These are phyloP conservation scores for Carex sylvatica DNA, from an alignment of 202 grass and related monocot species.

Conservation along the genomic window DNA sequence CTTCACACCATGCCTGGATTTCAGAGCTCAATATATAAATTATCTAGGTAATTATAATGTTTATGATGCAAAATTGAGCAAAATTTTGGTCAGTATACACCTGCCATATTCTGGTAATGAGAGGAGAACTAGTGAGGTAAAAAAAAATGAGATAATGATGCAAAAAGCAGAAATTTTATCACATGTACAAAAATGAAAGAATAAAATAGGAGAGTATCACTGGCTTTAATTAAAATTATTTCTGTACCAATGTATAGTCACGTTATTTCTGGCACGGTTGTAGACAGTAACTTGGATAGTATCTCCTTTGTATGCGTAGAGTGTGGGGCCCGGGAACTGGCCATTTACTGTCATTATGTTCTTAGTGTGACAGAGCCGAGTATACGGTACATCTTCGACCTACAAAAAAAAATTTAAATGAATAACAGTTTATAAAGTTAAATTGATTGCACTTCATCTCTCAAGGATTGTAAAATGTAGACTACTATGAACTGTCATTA, in stretches of 20 bases:
- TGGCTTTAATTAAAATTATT: not conserved
- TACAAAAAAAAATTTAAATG: not conserved
- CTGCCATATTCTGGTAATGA: not conserved
- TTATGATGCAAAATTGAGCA: not conserved
- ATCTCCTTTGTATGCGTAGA: constrained; percentile 31
- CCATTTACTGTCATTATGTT: constrained; percentile 29
- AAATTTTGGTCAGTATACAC: not conserved
- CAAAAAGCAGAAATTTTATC: not conserved
- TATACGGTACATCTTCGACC: constrained; percentile 17
- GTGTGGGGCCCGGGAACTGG: constrained; percentile 19
- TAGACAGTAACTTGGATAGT: constrained; percentile 22
- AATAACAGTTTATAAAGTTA: not conserved
- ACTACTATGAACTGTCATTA: not conserved
- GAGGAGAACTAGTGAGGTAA: not conserved
- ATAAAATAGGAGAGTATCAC: not conserved
- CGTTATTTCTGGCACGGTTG: constrained; percentile 23
- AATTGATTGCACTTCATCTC: not conserved
- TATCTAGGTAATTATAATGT: not conserved
- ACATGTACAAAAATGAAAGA: not conserved
- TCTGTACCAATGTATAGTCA: constrained; percentile 28
- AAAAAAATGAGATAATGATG: not conserved
- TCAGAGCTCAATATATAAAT: not conserved
- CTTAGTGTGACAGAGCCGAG: constrained; percentile 34
- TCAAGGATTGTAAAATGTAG: not conserved
- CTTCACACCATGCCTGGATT: constrained; percentile 35